Evolutionary conservation across 2,329 filamentous ascomycete genomes (phyloP).

Genomic region (Fusarium abutilonis): DNA sequence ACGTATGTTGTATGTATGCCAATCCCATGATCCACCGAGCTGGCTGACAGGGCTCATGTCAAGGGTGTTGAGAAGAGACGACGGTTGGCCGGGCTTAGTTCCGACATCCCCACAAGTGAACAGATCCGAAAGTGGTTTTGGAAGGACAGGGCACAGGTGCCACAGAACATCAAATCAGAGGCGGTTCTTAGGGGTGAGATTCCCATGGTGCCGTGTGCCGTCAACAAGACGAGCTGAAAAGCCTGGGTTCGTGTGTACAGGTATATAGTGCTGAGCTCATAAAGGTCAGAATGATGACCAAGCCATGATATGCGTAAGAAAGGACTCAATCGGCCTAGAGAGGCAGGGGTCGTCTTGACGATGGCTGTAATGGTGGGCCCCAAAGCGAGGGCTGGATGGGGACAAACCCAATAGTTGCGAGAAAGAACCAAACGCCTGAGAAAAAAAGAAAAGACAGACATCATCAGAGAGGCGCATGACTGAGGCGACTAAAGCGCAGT

Average conservation of each 20-base stretch:
- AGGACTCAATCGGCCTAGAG: slow-evolving; percentile 12
- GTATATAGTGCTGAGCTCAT: neutral
- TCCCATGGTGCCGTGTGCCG: slow-evolving; percentile 14
- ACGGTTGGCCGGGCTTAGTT: slow-evolving; percentile 41
- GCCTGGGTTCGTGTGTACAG: neutral
- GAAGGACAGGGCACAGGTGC: neutral
- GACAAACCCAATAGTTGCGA: slow-evolving; percentile 36
- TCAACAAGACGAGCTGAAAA: slow-evolving; percentile 12
- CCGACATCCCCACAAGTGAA: slow-evolving; percentile 36
- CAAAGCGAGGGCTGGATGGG: slow-evolving; percentile 23
- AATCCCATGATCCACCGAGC: slow-evolving; percentile 43
- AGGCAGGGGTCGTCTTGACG: slow-evolving; percentile 35
- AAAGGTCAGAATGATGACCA: slow-evolving; percentile 7
- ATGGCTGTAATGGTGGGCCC: slow-evolving; percentile 43
- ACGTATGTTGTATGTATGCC: slow-evolving; percentile 17
- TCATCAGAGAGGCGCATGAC: slow-evolving; percentile 32
- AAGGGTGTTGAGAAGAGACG: slow-evolving; percentile 34
- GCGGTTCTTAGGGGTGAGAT: slow-evolving; percentile 14
- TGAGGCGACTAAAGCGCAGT: slow-evolving; percentile 31
- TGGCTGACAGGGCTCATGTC: slow-evolving; percentile 41
- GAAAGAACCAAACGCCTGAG: slow-evolving; percentile 26
- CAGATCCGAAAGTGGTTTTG: slow-evolving; percentile 32
- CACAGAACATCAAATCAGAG: slow-evolving; percentile 28
- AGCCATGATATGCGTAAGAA: slow-evolving; percentile 17
- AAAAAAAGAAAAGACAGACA: slow-evolving; percentile 29